phyloP scores from a whole-genome alignment of 805 yeast genomes.

The Candida oleophila region DNA sequence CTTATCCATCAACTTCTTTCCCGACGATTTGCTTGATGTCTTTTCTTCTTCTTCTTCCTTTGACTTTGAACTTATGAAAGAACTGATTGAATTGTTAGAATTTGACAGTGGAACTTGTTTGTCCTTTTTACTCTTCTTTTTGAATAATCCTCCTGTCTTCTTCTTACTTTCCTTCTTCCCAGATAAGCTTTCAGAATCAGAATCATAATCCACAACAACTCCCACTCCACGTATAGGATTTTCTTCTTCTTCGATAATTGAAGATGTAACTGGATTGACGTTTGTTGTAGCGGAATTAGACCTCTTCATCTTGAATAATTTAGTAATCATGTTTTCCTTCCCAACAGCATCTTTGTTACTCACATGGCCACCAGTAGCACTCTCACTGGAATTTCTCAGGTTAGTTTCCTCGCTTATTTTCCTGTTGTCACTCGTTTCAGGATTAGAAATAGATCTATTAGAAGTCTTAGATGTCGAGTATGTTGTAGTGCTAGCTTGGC shows the following conservation, averaged over 20 bases:
- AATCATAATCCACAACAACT: constrained; percentile 27
- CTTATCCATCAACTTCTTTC: constrained; percentile 2
- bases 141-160: neutral
- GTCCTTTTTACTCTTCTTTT: constrained; percentile 4
- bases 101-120: neutral
- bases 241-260: constrained; percentile 2
- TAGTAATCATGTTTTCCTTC: constrained; percentile 40
- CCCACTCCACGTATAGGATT: constrained; percentile 12
- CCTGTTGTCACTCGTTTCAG: constrained; percentile 23
- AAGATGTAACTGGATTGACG: constrained; percentile 3
- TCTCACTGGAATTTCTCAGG: constrained; percentile 4
- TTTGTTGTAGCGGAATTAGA: constrained; percentile 14
- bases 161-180: constrained; percentile 9
- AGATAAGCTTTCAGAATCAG: constrained; percentile 14
- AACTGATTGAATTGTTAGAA: neutral
- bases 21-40: neutral
- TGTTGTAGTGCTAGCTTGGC: neutral
- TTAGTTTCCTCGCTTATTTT: constrained; percentile 3
- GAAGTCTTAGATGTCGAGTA: constrained; percentile 11
- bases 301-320: constrained; percentile 39
- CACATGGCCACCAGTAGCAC: constrained; percentile 8
- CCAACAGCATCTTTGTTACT: constrained; percentile 14
- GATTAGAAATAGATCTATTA: constrained; percentile 37
- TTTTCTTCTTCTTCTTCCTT: constrained; percentile 2
- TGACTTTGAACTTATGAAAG: constrained; percentile 1